These are phyloP conservation scores for Penicillium oxalicum DNA, from an alignment of 2,329 filamentous ascomycete species.

Conservation along the genomic window DNA sequence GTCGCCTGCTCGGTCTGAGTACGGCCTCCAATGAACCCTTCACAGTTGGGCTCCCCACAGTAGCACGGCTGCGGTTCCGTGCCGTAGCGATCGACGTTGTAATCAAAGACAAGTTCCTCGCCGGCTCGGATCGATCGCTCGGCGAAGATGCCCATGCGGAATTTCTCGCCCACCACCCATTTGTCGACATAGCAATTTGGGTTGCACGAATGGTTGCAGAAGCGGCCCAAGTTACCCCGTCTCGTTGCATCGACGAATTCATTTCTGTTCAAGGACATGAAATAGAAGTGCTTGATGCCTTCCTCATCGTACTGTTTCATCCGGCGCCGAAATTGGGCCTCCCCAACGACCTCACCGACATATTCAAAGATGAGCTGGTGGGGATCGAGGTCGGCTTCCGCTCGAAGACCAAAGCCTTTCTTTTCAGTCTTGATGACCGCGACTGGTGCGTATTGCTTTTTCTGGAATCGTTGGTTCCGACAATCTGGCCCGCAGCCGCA, in stretches of 20 bases:
- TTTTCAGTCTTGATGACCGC: slow-evolving; percentile 97
- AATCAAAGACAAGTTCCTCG: slow-evolving; percentile 97
- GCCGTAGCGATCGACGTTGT: slow-evolving; percentile 97
- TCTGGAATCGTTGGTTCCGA: slow-evolving; percentile 92
- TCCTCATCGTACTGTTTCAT: slow-evolving; percentile 93
- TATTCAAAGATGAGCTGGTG: slow-evolving; percentile 98
- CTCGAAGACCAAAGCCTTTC: slow-evolving; percentile 88
- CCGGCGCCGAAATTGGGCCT: slow-evolving; percentile 77
- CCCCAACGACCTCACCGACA: slow-evolving; percentile 95
- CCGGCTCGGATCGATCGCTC: slow-evolving; percentile 76
- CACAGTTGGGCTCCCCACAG: slow-evolving; percentile 89
- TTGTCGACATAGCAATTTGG: slow-evolving; percentile 99
- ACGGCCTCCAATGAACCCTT: slow-evolving; percentile 93
- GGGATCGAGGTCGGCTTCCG: slow-evolving; percentile 67
- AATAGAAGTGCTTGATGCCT: slow-evolving; percentile 98
- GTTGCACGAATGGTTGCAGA: slow-evolving; percentile 98
- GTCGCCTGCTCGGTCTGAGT: slow-evolving; percentile 94
- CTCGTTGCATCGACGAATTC: slow-evolving; percentile 98
- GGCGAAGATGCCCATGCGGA: slow-evolving; percentile 98
- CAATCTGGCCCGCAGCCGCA: slow-evolving; percentile 84
- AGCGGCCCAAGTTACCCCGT: slow-evolving; percentile 89
- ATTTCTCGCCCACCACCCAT: slow-evolving; percentile 94
- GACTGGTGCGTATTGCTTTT: slow-evolving; percentile 81
- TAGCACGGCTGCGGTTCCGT: slow-evolving; percentile 96
- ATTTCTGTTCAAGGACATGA: slow-evolving; percentile 95